phyloP scores from a whole-genome alignment of 306 rosid genomes.

The Sphenostylis stenocarpa region DNA sequence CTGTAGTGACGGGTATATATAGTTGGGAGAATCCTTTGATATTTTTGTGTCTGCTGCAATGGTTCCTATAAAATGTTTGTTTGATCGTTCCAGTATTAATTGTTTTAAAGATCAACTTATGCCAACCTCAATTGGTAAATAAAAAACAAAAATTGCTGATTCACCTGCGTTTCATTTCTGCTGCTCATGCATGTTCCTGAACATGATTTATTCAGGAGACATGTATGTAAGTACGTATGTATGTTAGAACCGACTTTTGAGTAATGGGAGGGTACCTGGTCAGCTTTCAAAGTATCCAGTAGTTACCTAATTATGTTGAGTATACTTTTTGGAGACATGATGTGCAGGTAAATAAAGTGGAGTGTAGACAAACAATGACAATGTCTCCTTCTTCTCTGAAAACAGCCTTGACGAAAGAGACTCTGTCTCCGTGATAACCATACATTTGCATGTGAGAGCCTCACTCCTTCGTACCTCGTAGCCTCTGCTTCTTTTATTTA shows the following conservation, averaged over 20 bases:
- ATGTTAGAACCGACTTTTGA: neutral
- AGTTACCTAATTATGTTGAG: neutral
- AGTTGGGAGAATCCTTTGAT: constrained; percentile 40
- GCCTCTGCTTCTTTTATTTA: neutral
- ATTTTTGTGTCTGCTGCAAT: constrained; percentile 36
- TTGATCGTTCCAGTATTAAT: constrained; percentile 13
- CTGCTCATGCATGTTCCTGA: neutral
- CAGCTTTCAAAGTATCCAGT: neutral
- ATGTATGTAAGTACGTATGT: neutral
- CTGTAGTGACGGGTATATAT: constrained; percentile 21
- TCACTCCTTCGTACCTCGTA: constrained; percentile 4
- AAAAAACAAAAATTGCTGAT: neutral
- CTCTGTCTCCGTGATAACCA: constrained; percentile 44
- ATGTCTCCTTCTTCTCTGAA: constrained; percentile 45
- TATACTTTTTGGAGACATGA: constrained; percentile 27
- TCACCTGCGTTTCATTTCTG: neutral
- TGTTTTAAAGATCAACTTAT: constrained; percentile 13
- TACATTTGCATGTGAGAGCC: constrained; percentile 38
- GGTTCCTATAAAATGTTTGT: constrained; percentile 19
- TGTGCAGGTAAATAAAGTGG: constrained; percentile 44
- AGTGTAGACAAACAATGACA: constrained; percentile 34
- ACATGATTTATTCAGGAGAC: neutral
- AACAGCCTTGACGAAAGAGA: constrained; percentile 42
- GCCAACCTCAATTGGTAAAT: constrained; percentile 9
- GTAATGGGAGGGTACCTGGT: neutral